Conservation (phyloP, 371 early-diverging fungal species). For the Mortierella sp. region DNA sequence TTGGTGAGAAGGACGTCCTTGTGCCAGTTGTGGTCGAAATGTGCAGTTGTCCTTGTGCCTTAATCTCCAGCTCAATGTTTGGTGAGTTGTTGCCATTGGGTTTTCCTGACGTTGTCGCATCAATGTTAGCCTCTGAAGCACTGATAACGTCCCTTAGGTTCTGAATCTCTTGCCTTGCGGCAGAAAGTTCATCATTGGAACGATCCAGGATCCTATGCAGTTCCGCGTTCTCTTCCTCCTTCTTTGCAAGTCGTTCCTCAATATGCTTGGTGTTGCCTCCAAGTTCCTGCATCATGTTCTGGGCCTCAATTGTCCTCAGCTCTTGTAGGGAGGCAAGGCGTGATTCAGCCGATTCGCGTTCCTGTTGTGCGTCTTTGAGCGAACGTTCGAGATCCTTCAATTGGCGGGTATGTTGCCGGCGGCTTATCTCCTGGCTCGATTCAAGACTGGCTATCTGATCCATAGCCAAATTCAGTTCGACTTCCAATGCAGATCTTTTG, state of each 20-base stretch:
- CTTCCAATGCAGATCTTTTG: constrained; percentile 54
- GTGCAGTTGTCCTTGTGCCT: constrained; percentile 14
- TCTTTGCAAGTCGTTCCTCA: constrained; percentile 53
- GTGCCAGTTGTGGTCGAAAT: constrained; percentile 31
- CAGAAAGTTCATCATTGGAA: constrained; percentile 37
- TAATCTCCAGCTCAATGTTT: constrained; percentile 11
- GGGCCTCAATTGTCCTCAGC: constrained; percentile 34
- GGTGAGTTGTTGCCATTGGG: constrained; percentile 1
- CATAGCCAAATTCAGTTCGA: constrained; percentile 61
- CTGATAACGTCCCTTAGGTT: constrained; percentile 39
- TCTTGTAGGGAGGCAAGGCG: constrained; percentile 47
- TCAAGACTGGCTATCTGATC: constrained; percentile 62
- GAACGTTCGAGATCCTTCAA: constrained; percentile 41
- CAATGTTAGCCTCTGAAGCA: constrained; percentile 15
- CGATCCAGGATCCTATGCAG: constrained; percentile 55
- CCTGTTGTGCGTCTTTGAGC: constrained; percentile 48
- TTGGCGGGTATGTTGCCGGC: constrained; percentile 41
- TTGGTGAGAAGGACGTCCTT: constrained; percentile 22
- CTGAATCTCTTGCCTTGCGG: constrained; percentile 46
- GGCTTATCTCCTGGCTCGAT: constrained; percentile 45
- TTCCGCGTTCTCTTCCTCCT: constrained; percentile 57
- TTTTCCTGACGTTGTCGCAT: background rate
- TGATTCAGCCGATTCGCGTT: constrained; percentile 39
- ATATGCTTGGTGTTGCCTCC: constrained; percentile 47
- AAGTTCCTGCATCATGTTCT: constrained; percentile 49